Percentiles rank a stretch among this genome's conserved stretches.
Conservation (phyloP, 345 rosid species). For the Murraya paniculata region DNA sequence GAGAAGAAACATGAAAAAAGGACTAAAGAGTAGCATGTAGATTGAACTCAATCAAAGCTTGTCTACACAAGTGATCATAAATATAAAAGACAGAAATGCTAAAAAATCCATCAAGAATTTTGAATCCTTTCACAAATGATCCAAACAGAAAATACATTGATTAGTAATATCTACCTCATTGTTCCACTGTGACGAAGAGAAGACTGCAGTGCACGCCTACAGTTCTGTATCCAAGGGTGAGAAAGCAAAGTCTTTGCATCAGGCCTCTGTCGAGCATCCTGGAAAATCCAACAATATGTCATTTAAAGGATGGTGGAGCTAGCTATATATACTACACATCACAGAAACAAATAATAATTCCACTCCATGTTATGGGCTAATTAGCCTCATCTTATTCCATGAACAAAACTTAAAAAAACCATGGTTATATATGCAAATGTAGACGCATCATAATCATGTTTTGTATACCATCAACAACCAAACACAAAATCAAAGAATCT, state of each 20-base stretch:
- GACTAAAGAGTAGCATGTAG: background rate
- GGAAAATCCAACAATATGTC: constrained; percentile 24
- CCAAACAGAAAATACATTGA: background rate
- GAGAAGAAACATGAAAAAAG: background rate
- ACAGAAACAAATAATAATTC: background rate
- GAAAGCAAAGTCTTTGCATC: constrained; percentile 99
- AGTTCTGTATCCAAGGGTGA: constrained; percentile 96
- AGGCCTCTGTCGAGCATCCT: constrained; percentile 99
- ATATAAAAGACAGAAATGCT: background rate
- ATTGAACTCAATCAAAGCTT: background rate
- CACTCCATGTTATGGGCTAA: background rate
- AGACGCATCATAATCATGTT: background rate
- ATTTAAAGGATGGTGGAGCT: constrained; percentile 6
- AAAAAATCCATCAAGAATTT: background rate
- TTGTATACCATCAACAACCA: background rate
- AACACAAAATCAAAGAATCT: background rate
- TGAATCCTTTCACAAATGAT: background rate
- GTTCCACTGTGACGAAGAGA: constrained; percentile 82
- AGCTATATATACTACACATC: constrained; percentile 2
- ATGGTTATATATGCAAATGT: background rate
- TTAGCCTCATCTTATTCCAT: background rate
- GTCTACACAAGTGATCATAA: background rate
- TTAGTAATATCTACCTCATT: constrained; percentile 45
- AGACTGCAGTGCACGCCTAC: constrained; percentile 84
- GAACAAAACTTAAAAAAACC: background rate